Evolutionary conservation across 345 rosid genomes (phyloP).

Genomic region (Physaria fendleri): DNA sequence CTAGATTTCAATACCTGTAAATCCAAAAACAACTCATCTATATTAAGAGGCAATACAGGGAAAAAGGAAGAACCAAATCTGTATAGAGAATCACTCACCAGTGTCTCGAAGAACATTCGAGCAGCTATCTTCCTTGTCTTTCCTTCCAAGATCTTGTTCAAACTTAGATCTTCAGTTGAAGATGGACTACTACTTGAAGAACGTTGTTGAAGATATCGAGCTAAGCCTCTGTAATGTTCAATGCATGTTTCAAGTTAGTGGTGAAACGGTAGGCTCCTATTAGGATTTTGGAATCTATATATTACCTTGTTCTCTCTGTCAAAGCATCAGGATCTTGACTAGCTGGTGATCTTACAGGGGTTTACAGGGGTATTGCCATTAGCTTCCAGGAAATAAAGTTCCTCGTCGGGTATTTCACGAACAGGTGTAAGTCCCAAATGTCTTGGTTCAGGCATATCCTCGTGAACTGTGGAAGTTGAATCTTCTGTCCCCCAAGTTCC

Average conservation of each 20-base stretch:
- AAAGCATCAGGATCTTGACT: conserved; percentile 45
- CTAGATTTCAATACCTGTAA: conserved; percentile 74
- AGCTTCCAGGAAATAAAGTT: conserved; percentile 62
- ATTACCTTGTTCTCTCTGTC: conserved; percentile 83
- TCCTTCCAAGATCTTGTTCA: conserved; percentile 56
- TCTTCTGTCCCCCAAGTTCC: conserved; percentile 38
- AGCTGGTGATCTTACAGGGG: conserved; percentile 43
- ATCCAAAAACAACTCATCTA: neutral
- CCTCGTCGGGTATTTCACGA: conserved; percentile 51
- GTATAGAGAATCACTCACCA: conserved; percentile 39
- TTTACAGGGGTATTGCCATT: conserved; percentile 42
- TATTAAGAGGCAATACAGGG: neutral
- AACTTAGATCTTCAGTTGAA: conserved; percentile 46
- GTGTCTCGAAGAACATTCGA: conserved; percentile 83
- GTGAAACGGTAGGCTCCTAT: neutral
- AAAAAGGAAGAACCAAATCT: too few species aligned
- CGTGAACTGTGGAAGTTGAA: conserved; percentile 39
- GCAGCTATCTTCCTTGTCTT: conserved; percentile 68
- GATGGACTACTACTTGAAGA: conserved; percentile 35
- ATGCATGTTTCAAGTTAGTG: neutral
- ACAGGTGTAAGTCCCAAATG: conserved; percentile 47
- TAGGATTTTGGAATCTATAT: neutral
- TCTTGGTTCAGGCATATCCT: conserved; percentile 27
- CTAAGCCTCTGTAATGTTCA: conserved; percentile 60
- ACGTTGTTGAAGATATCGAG: conserved; percentile 44